Percentiles rank a stretch among this genome's conserved stretches.
These are phyloP conservation scores for Elaeis oleifera DNA, from an alignment of 202 grass and related monocot genomes.

Conservation along the genomic window DNA sequence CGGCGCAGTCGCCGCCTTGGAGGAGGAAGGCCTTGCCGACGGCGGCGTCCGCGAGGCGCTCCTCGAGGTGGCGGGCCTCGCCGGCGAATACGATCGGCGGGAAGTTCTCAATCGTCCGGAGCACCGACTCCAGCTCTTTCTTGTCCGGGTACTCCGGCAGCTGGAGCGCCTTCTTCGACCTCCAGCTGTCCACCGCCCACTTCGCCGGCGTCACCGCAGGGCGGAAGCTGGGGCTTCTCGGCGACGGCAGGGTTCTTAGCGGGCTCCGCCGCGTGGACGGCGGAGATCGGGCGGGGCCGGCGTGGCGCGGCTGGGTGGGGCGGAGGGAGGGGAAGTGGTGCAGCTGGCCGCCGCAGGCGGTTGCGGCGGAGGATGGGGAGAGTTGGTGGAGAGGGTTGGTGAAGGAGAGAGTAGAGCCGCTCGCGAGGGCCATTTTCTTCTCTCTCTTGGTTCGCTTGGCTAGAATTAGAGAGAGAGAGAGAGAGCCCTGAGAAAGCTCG, in stretches of 20 bases:
- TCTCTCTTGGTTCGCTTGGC: too few relatives aligned
- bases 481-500: too few relatives aligned
- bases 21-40: slow-evolving; percentile 54
- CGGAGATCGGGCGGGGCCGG: neutral
- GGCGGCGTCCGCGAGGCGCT: slow-evolving; percentile 47
- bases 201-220: neutral
- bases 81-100: slow-evolving; percentile 65
- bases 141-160: slow-evolving; percentile 50
- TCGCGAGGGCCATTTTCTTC: too few relatives aligned
- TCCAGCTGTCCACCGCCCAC: slow-evolving; percentile 51
- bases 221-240: neutral
- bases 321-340: neutral
- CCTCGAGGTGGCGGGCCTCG: slow-evolving; percentile 52
- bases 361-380: neutral
- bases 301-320: neutral
- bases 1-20: slow-evolving; percentile 64
- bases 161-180: slow-evolving; percentile 42
- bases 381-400: neutral
- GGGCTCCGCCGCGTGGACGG: neutral
- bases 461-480: too few relatives aligned
- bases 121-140: slow-evolving; percentile 31
- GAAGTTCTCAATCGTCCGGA: slow-evolving; percentile 44
- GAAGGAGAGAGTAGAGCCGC: neutral
- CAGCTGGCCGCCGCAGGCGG: too few relatives aligned
- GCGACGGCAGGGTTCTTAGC: neutral